Base-by-base conservation (phyloP, 2,329 filamentous ascomycete species). In the Laburnicola sp. region DNA sequence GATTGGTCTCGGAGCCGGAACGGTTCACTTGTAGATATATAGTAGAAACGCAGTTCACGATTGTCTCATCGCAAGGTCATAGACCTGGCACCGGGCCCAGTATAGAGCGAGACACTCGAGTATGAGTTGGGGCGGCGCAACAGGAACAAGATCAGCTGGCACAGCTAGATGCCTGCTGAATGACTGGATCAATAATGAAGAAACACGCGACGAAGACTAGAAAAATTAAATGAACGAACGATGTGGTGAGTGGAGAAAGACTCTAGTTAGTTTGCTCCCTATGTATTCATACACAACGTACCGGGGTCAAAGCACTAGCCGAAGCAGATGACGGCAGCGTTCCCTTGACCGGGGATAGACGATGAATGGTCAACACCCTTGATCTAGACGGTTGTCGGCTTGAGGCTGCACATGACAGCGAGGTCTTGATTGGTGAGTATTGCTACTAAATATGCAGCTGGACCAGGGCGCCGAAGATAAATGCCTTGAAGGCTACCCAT, bases 1-100 rank as follows among this genome's bases (percentile, higher is more conserved):
- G 45, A 31, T 32, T 53, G 21, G 51, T 53, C 52, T 59, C 39
- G 49, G 42, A 43, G 35, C 38, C 27, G 9, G 41, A 16, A 36
- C 30, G 40, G 35, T 40, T 48, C 28, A 52, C 23, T 37, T 35
- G 40, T 44, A 22, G 47, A 46, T 42, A 45, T 52, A 51, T 37
- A 53, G 26, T 37, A 48, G 34, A 37, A 23, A 28, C 22, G 10
- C 21, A 28, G 27, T 52, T 57, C 46, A 57, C 50, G 47, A 53
- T 45, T 56, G 36, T 45, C 54, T 61, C 60, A 61, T 62, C 25
- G 53, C 50, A 51, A 49, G 40, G 50, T 40, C 42, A 34, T 26
- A 48, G 53, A 53, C 37, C 52, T 59, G 58, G 60, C 61, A 48
- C 60, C 56, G 37, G 62, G 54, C 60, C 63, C 58, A 59, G 50